Conservation (phyloP, 208 protist genomes). For the Eutreptiella sp. region DNA sequence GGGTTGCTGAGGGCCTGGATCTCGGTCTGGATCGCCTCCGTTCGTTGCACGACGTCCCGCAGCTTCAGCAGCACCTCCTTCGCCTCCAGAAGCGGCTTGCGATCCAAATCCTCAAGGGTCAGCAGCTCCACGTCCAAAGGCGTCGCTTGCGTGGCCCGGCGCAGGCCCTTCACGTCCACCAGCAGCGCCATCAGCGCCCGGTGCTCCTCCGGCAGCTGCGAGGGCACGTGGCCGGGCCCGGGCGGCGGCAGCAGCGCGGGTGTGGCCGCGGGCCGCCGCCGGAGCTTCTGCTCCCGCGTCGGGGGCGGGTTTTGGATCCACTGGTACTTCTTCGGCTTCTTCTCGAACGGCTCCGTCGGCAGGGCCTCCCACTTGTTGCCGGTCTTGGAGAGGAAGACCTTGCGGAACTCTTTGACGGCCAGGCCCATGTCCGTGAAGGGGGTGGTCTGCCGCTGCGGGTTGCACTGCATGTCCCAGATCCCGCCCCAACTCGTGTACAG, state of each 20-base stretch:
- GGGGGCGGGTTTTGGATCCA: constrained; percentile 3
- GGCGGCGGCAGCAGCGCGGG: neutral
- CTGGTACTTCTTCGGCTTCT: constrained; percentile 11
- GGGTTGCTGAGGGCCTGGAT: neutral
- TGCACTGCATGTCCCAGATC: constrained; percentile 20
- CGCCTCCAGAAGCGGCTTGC: neutral
- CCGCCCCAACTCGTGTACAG: constrained; percentile 25
- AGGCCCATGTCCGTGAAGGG: constrained; percentile 4
- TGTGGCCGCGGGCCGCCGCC: neutral
- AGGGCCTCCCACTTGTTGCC: constrained; percentile 16
- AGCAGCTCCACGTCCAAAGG: neutral
- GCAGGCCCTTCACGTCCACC: neutral
- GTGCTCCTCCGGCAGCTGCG: constrained; percentile 11
- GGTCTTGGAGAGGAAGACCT: constrained; percentile 30
- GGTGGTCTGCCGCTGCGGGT: constrained; percentile 9
- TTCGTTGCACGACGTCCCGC: neutral
- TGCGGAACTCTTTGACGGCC: constrained; percentile 18
- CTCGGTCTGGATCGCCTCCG: neutral
- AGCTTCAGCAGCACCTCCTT: neutral
- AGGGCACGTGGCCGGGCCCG: neutral
- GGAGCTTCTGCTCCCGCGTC: neutral
- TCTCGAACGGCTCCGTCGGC: constrained; percentile 23
- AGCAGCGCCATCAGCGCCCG: neutral
- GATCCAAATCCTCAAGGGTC: neutral
- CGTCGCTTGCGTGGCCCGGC: neutral